Conservation (phyloP, 2,329 filamentous ascomycete species). For the Ascomycota sp. region DNA sequence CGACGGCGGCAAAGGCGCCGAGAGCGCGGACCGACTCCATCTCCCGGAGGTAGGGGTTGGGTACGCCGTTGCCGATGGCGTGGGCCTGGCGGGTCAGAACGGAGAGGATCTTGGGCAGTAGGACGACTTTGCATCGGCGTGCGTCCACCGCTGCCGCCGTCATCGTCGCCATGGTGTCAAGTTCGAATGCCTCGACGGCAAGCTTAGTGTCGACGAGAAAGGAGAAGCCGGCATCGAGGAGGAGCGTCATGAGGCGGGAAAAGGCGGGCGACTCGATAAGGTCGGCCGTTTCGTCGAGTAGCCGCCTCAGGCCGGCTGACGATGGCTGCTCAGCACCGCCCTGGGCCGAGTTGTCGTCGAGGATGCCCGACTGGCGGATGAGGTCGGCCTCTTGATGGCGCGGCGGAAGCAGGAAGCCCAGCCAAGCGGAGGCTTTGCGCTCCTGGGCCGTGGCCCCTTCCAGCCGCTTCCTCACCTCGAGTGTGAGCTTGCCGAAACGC, state of each 20-base stretch:
- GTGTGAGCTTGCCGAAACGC: slow-evolving; percentile 56
- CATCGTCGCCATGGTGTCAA: slow-evolving; percentile 9
- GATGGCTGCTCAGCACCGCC: slow-evolving; percentile 20
- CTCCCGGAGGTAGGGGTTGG: slow-evolving; percentile 48
- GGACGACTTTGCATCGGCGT: slow-evolving; percentile 38
- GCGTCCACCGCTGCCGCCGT: slow-evolving; percentile 28
- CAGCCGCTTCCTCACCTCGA: slow-evolving; percentile 66
- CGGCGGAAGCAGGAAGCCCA: slow-evolving; percentile 66
- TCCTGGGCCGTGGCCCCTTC: slow-evolving; percentile 39
- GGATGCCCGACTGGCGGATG: slow-evolving; percentile 67
- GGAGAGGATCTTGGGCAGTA: slow-evolving; percentile 72
- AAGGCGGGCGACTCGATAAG: slow-evolving; percentile 89
- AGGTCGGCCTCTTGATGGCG: slow-evolving; percentile 62
- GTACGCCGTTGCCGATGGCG: slow-evolving; percentile 60
- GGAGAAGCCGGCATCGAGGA: slow-evolving; percentile 77
- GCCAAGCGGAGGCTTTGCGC: slow-evolving; percentile 41
- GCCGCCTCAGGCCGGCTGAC: slow-evolving; percentile 47
- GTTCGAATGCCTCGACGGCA: slow-evolving; percentile 56
- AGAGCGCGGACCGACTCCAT: slow-evolving; percentile 62
- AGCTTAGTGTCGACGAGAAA: slow-evolving; percentile 69
- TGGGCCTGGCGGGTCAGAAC: slow-evolving; percentile 83
- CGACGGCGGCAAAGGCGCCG: slow-evolving; percentile 68
- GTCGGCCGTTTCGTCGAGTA: slow-evolving; percentile 90
- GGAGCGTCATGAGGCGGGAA: slow-evolving; percentile 61
- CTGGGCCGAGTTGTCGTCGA: slow-evolving; percentile 24